phyloP scores from a whole-genome alignment of 164 flowering plant genomes.

The Kingdonia uniflora region DNA sequence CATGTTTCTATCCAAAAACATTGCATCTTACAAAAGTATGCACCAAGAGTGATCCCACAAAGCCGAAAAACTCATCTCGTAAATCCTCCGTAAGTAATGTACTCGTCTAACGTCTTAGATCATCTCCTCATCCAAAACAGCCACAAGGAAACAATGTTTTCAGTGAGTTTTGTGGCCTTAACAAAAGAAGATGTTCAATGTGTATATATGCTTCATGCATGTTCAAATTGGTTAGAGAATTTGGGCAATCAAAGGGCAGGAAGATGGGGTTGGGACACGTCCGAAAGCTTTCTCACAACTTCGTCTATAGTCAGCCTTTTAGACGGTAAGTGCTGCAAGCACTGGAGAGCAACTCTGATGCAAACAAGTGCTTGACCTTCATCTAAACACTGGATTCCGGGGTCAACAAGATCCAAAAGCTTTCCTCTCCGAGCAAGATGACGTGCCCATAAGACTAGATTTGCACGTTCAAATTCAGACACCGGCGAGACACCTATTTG shows the following conservation, averaged over 20 bases:
- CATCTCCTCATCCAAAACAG: too few species aligned
- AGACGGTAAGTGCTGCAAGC: slow-evolving; percentile 69
- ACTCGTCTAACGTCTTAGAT: too few species aligned
- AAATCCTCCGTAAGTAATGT: too few species aligned
- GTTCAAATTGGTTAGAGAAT: too few species aligned
- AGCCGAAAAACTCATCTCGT: too few species aligned
- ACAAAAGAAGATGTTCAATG: too few species aligned
- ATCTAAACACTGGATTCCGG: slow-evolving; percentile 45
- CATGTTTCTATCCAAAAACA: too few species aligned
- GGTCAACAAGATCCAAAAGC: slow-evolving; percentile 78
- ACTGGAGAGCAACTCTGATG: slow-evolving; percentile 73
- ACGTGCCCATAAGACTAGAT: slow-evolving; percentile 83
- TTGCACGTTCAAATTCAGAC: slow-evolving; percentile 87
- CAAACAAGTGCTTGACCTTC: slow-evolving; percentile 65
- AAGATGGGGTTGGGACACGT: slow-evolving; percentile 59
- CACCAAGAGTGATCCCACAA: too few species aligned
- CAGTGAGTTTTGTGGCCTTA: too few species aligned
- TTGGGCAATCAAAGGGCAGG: slow-evolving; percentile 19
- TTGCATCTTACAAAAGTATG: too few species aligned
- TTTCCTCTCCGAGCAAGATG: slow-evolving; percentile 70
- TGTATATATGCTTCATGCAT: too few species aligned
- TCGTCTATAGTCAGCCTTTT: slow-evolving; percentile 66
- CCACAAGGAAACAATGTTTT: too few species aligned
- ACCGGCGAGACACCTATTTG: slow-evolving; percentile 87
- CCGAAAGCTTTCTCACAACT: slow-evolving; percentile 68